Conservation (phyloP, 176 grass and related monocot species). For the Oryza longistaminata region DNA sequence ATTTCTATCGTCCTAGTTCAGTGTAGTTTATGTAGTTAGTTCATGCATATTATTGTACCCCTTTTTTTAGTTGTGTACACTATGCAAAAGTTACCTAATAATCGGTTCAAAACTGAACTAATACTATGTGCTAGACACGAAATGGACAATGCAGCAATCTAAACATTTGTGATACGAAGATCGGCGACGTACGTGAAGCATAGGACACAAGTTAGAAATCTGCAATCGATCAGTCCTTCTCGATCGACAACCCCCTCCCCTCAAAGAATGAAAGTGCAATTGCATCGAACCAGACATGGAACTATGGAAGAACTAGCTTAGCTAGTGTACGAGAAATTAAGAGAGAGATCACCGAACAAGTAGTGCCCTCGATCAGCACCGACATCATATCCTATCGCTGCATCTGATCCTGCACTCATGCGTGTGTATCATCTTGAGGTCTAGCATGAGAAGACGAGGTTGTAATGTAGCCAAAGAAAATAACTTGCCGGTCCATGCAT, state of each 20-base stretch:
- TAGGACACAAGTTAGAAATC: not conserved
- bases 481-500: constrained; percentile 53
- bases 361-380: not conserved
- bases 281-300: not conserved
- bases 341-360: not conserved
- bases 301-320: not conserved
- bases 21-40: no score
- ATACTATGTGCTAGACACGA: not conserved
- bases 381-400: not conserved
- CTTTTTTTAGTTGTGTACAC: not conserved
- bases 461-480: constrained; percentile 68
- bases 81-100: not conserved
- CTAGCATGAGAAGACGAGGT: constrained; percentile 85
- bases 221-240: not conserved
- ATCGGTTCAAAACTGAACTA: not conserved
- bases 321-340: not conserved
- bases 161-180: no score
- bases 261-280: not conserved
- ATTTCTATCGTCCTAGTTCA: no score
- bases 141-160: no score
- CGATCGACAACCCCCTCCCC: not conserved
- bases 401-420: not conserved
- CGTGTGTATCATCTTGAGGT: constrained; percentile 48
- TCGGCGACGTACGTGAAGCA: not conserved
- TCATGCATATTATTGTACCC: not conserved